Evolutionary conservation across 2,329 filamentous ascomycete species (phyloP), one percentile per base, ranked within the genome.

Genomic region (Botrytis hyacinthi): DNA sequence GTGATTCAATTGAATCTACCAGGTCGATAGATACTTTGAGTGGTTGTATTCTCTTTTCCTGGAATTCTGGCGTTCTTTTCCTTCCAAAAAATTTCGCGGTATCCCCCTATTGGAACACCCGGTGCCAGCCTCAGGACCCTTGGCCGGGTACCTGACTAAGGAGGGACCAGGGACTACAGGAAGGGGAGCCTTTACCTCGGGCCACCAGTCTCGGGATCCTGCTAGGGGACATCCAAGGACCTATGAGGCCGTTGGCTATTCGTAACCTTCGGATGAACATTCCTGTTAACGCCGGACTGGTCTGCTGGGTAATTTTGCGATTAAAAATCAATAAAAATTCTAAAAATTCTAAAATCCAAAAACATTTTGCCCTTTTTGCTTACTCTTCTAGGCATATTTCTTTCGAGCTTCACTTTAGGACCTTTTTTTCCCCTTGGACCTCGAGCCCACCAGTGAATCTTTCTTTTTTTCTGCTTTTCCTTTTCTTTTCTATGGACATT

Each of bases 51-150:
- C 37, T 62, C 8, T 62, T 40, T 62, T 29, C 20, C 22, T 42
- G 51, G 51, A 57, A n/a, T 57, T 57, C 12, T 62, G 20, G 35
- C 3, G 35, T 62, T n/a, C 22, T 61, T 37, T 40, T 3, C 35
- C 29, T 62, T 62, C 40, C 12, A 18, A 29, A 16, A 62, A 40
- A 42, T 29, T n/a, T n/a, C 60, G 35, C 60, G 60, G 60, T 62
- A 62, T 42, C 60, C 37, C 37, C 37, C 60, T 62, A 62, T 26
- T n/a, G 60, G 60, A 62, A n/a, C 35, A 26, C 37, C 35, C 42
- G 60, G 60, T 62, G 60, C 60, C 60, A 62, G 60, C 60, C 60
- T 62, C 60, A 62, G 60, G n/a, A 62, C 60, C 60, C 60, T 62
- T 62, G 60, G 60, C 60, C 60, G 60, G 60, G 60, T 62, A 42